Percentiles rank a stretch among this genome's conserved stretches.
phyloP scores from a whole-genome alignment of 2,329 filamentous ascomycete genomes.

The Colletotrichum cereale region DNA sequence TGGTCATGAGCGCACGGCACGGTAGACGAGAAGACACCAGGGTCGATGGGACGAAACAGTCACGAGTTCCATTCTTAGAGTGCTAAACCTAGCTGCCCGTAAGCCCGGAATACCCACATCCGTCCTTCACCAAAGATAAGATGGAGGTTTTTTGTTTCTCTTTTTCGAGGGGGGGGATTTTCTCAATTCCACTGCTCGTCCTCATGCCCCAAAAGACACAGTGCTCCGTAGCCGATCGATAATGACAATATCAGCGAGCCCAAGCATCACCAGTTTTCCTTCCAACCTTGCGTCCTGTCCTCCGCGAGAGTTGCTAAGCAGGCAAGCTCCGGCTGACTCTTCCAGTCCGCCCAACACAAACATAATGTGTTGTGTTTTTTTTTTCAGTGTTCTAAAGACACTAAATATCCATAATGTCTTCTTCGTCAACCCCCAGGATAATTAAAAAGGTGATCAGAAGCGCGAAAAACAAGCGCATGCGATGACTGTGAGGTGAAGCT shows the following conservation, averaged over 20 bases:
- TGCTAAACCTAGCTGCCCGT: conserved; percentile 35
- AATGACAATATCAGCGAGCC: conserved; percentile 36
- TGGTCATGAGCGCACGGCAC: no score
- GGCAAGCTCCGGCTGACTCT: conserved; percentile 2
- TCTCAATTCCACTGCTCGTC: conserved; percentile 29
- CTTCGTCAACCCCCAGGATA: conserved; percentile 11
- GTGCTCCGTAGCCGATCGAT: conserved; percentile 33
- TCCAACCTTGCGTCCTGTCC: conserved; percentile 19
- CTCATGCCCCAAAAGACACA: conserved; percentile 36
- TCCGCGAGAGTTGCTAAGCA: conserved; percentile 24
- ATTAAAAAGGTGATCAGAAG: conserved; percentile 37
- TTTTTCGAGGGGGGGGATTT: background rate
- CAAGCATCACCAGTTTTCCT: conserved; percentile 23
- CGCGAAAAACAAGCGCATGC: conserved; percentile 21
- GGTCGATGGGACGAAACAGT: conserved; percentile 36
- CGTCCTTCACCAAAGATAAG: conserved; percentile 30
- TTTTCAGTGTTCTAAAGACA: conserved; percentile 6
- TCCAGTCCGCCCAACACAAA: conserved; percentile 27
- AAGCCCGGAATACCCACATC: conserved; percentile 34
- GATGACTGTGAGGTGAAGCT: conserved; percentile 33
- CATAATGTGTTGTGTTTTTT: conserved; percentile 1
- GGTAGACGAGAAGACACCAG: background rate
- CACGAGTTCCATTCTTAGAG: conserved; percentile 39
- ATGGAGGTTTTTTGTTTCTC: conserved; percentile 1
- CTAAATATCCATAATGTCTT: conserved; percentile 13